A percentile compares a stretch with the other conserved stretches of the same genome.
Evolutionary conservation across 2,329 filamentous ascomycete species (phyloP).

Genomic region (Ramularia endophylla): DNA sequence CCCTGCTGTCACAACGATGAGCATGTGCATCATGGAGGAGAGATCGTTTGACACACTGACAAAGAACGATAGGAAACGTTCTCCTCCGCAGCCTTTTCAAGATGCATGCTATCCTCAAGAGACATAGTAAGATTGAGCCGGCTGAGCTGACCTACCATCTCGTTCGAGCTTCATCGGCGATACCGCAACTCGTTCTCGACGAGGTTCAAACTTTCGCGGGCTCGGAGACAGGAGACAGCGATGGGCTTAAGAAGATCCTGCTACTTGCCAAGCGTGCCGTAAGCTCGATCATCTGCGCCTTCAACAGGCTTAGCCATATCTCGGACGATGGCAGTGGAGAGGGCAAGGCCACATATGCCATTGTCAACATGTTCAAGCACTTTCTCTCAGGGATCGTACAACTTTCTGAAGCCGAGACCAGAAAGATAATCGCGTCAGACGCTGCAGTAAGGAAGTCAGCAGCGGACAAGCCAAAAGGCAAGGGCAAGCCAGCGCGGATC

Average conservation of each 20-base stretch:
- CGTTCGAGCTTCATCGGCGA: slow-evolving; percentile 15
- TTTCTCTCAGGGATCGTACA: slow-evolving; percentile 27
- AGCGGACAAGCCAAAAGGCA: slow-evolving; percentile 23
- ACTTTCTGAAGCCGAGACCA: slow-evolving; percentile 13
- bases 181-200: slow-evolving; percentile 20
- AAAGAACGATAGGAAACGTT: slow-evolving; percentile 15
- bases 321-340: slow-evolving; percentile 7
- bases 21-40: too few species aligned
- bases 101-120: slow-evolving; percentile 23
- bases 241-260: slow-evolving; percentile 16
- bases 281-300: slow-evolving; percentile 19
- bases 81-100: slow-evolving; percentile 26
- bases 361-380: slow-evolving; percentile 34
- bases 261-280: slow-evolving; percentile 19
- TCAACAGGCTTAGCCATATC: slow-evolving; percentile 17
- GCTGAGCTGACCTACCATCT: slow-evolving; percentile 24
- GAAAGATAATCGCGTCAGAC: slow-evolving; percentile 17
- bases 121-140: slow-evolving; percentile 11
- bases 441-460: background rate
- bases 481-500: slow-evolving; percentile 11
- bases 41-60: background rate
- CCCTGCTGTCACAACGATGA: too few species aligned
- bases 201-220: slow-evolving; percentile 9
- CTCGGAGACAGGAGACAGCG: slow-evolving; percentile 1
- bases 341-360: slow-evolving; percentile 25